These are phyloP conservation scores for Hippophae rhamnoides DNA, from an alignment of 306 rosid species.

Conservation along the genomic window DNA sequence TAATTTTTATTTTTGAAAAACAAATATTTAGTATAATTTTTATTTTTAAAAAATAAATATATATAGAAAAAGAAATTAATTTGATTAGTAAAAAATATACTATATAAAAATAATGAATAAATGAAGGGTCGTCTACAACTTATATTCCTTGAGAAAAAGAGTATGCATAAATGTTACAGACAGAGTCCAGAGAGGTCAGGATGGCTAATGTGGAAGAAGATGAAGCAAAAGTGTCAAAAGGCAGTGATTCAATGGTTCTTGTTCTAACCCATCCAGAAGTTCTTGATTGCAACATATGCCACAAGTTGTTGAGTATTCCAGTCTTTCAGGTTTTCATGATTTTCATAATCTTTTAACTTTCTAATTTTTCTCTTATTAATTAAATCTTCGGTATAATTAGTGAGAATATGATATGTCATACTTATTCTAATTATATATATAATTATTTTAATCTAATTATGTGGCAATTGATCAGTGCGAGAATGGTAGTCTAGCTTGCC, in stretches of 20 bases:
- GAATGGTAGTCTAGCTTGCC: too few relatives aligned
- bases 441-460: neutral
- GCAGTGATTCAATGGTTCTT: conserved; percentile 23
- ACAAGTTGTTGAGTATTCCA: conserved; percentile 48
- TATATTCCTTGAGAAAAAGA: too few relatives aligned
- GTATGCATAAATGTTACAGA: too few relatives aligned
- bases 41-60: too few relatives aligned
- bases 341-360: neutral
- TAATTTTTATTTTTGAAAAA: too few relatives aligned
- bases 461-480: too few relatives aligned
- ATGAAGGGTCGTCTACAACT: too few relatives aligned
- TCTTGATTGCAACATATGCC: conserved; percentile 74
- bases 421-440: neutral
- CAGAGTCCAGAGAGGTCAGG: conserved; percentile 1
- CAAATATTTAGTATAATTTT: too few relatives aligned
- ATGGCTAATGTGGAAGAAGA: neutral
- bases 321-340: conserved; percentile 50
- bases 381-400: neutral
- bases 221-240: neutral
- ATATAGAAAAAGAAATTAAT: too few relatives aligned
- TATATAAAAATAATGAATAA: too few relatives aligned
- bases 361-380: neutral
- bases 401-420: neutral
- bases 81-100: too few relatives aligned
- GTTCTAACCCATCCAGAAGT: conserved; percentile 61